phyloP scores from a whole-genome alignment of 2,329 filamentous ascomycete species.

The Massarina eburnea region DNA sequence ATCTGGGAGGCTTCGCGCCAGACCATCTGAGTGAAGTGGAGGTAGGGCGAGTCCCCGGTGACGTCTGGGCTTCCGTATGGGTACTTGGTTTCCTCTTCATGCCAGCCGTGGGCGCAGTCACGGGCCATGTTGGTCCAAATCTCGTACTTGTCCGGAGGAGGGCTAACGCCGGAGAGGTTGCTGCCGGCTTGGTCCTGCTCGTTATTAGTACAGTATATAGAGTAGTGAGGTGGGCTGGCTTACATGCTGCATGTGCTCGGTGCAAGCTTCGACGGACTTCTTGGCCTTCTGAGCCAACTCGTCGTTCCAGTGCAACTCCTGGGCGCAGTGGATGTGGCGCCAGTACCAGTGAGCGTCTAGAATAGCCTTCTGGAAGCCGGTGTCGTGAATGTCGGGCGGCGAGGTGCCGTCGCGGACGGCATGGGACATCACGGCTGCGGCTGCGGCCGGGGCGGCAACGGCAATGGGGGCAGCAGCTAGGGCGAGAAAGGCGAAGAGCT shows the following conservation, averaged over 20 bases:
- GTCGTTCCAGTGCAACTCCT: constrained; percentile 36
- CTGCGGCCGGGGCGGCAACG: constrained; percentile 22
- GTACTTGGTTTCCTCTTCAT: constrained; percentile 40
- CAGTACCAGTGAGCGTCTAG: constrained; percentile 42
- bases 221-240: constrained; percentile 4
- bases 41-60: constrained; percentile 11
- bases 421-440: no score
- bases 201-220: neutral
- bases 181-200: constrained; percentile 32
- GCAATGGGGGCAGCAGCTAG: constrained; percentile 20
- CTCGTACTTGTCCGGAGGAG: constrained; percentile 22
- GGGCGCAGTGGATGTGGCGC: constrained; percentile 39
- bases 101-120: constrained; percentile 36
- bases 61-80: constrained; percentile 32
- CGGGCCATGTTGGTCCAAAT: constrained; percentile 35
- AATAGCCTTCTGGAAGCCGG: constrained; percentile 33
- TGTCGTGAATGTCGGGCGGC: constrained; percentile 27
- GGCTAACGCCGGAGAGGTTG: constrained; percentile 34
- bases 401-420: neutral
- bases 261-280: constrained; percentile 27
- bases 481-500: constrained; percentile 22
- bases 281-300: constrained; percentile 29
- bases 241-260: constrained; percentile 30
- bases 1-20: constrained; percentile 40
- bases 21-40: constrained; percentile 44